These are phyloP conservation scores for Exophiala mesophila DNA, from an alignment of 2,329 filamentous ascomycete genomes.

Conservation along the genomic window DNA sequence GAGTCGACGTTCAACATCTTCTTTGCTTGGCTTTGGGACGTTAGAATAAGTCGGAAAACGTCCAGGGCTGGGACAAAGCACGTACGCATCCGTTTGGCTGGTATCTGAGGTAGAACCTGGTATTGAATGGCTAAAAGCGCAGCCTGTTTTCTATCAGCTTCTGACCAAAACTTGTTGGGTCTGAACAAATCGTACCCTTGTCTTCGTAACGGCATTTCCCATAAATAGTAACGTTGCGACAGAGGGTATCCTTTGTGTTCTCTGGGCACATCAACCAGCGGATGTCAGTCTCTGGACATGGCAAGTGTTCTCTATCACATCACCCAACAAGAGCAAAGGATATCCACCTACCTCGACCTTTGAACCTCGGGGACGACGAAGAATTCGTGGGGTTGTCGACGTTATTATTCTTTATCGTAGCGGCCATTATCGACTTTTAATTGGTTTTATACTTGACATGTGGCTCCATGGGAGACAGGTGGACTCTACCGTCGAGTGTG, in stretches of 20 bases:
- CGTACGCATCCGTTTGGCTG: conserved; percentile 35
- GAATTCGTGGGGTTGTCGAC: conserved; percentile 43
- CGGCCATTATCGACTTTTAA: conserved; percentile 35
- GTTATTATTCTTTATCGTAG: conserved; percentile 37
- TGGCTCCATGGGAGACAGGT: conserved; percentile 15
- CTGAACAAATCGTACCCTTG: conserved; percentile 50
- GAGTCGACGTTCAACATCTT: conserved; percentile 83
- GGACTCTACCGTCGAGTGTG: neutral
- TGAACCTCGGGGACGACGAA: conserved; percentile 44
- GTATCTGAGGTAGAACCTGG: conserved; percentile 29
- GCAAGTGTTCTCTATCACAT: no score
- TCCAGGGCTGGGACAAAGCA: neutral
- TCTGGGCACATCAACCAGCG: conserved; percentile 41
- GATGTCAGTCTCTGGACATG: neutral
- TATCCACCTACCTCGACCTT: conserved; percentile 44
- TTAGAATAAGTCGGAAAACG: neutral
- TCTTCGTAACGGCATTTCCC: conserved; percentile 90
- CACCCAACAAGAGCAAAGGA: no score
- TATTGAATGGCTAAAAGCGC: conserved; percentile 73
- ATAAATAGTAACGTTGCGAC: conserved; percentile 89
- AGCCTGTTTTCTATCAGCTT: conserved; percentile 43
- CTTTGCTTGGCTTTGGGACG: conserved; percentile 16
- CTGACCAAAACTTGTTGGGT: no score
- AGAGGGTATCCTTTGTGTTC: conserved; percentile 80
- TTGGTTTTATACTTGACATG: conserved; percentile 16